These are phyloP conservation scores for Phialophora macrospora DNA, from an alignment of 2,329 filamentous ascomycete genomes.

Conservation along the genomic window DNA sequence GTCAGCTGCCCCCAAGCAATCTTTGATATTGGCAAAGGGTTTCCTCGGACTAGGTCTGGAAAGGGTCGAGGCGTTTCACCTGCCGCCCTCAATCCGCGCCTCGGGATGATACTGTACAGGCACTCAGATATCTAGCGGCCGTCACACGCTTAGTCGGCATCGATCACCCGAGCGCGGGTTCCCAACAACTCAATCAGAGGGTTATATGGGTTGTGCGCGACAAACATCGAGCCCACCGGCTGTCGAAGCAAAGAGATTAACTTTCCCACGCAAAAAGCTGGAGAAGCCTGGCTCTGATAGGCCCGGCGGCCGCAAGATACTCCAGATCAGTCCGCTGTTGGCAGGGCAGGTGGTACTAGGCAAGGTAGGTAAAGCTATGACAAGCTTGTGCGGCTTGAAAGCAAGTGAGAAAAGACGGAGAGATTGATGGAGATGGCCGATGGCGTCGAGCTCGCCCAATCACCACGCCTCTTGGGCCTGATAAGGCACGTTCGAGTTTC, in stretches of 20 bases:
- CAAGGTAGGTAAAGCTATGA: not conserved
- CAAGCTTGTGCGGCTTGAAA: conserved; percentile 6
- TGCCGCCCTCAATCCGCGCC: not conserved
- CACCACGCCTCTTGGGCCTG: conserved; percentile 5
- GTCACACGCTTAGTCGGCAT: not conserved
- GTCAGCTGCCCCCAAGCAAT: conserved; percentile 4
- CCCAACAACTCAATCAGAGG: no score
- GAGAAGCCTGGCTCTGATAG: conserved; percentile 1
- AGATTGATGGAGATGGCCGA: conserved; percentile 8
- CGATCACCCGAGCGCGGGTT: not conserved
- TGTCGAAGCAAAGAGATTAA: not conserved
- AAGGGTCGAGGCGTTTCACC: not conserved
- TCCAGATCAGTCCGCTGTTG: not conserved
- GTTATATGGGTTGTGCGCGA: not conserved
- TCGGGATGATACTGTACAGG: not conserved
- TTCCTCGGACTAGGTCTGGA: not conserved
- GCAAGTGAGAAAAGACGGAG: conserved; percentile 1
- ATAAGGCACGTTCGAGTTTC: conserved; percentile 16
- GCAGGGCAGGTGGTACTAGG: not conserved
- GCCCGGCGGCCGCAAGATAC: not conserved
- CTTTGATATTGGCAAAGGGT: not conserved
- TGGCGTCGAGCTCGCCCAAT: conserved; percentile 9
- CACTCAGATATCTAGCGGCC: not conserved
- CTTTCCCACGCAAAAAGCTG: not conserved
- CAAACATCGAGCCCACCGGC: not conserved